phyloP scores from a whole-genome alignment of 768 basidiomycete genomes.

The Coprinopsis cinerea region DNA sequence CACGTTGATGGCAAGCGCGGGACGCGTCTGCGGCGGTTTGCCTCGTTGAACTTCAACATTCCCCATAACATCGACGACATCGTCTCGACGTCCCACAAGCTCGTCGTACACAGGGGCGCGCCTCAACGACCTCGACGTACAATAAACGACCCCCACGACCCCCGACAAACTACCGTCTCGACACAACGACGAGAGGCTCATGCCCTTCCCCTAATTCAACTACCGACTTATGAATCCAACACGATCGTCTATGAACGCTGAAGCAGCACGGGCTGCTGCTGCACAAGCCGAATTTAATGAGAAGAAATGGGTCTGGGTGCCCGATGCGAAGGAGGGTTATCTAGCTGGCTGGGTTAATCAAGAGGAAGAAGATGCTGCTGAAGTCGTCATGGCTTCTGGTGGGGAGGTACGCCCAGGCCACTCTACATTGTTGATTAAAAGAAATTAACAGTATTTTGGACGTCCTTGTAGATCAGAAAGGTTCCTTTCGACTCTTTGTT shows the following conservation, averaged over 20 bases:
- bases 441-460: constrained; percentile 3
- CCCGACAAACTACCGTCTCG: background rate
- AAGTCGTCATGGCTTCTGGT: constrained; percentile 79
- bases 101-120: too few species aligned
- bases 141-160: too few species aligned
- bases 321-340: constrained; percentile 89
- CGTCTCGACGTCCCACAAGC: too few species aligned
- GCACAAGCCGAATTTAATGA: constrained; percentile 95
- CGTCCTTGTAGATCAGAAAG: constrained; percentile 28
- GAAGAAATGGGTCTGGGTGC: constrained; percentile 99
- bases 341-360: constrained; percentile 91
- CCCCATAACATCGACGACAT: too few species aligned
- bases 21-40: background rate
- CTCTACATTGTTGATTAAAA: background rate
- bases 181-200: background rate
- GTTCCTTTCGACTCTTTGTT: constrained; percentile 78
- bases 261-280: constrained; percentile 79
- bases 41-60: background rate
- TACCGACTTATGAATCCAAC: constrained; percentile 43
- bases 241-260: constrained; percentile 48
- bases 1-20: background rate
- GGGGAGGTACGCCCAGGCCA: constrained; percentile 61
- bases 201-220: background rate
- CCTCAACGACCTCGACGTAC: too few species aligned
- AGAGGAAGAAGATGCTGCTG: constrained; percentile 71